These are phyloP conservation scores for Oryza officinalis DNA, from an alignment of 176 grass and related monocot genomes.

Conservation along the genomic window DNA sequence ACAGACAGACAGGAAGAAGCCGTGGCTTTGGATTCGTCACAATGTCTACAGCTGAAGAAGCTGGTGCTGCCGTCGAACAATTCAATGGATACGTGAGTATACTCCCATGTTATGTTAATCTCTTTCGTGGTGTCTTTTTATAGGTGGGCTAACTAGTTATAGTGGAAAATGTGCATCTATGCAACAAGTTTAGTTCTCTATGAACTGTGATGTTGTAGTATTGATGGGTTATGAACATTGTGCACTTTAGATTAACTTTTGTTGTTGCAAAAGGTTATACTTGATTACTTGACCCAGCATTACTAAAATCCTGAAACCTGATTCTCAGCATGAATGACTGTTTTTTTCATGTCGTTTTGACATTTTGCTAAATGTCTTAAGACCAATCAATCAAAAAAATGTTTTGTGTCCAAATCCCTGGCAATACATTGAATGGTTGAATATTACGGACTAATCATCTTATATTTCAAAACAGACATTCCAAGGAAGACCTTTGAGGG, in stretches of 20 bases:
- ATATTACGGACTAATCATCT: constrained; percentile 2
- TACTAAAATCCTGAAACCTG: constrained; percentile 7
- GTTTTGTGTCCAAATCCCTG: not conserved
- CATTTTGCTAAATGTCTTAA: not conserved
- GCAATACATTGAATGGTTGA: constrained; percentile 12
- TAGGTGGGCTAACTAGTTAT: not conserved
- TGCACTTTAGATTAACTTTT: not conserved
- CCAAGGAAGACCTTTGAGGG: constrained; percentile 76
- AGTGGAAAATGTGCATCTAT: not conserved
- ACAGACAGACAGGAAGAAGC: constrained; percentile 85
- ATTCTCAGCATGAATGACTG: not conserved
- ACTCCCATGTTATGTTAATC: not conserved
- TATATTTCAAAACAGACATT: constrained; percentile 52
- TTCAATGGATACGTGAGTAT: constrained; percentile 85
- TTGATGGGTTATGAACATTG: not conserved
- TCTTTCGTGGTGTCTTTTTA: not conserved
- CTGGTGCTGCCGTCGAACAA: constrained; percentile 59
- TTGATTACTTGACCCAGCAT: not conserved
- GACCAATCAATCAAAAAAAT: too few relatives aligned
- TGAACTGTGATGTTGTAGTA: not conserved
- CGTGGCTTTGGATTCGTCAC: constrained; percentile 96
- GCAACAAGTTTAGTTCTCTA: not conserved
- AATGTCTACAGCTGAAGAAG: constrained; percentile 78
- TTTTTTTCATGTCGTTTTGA: not conserved
- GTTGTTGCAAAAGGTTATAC: not conserved